Percentiles rank a stretch among this genome's conserved stretches.
Evolutionary conservation across 371 early-diverging fungal genomes (phyloP).

Genomic region (Syncephalastrum contaminatum): DNA sequence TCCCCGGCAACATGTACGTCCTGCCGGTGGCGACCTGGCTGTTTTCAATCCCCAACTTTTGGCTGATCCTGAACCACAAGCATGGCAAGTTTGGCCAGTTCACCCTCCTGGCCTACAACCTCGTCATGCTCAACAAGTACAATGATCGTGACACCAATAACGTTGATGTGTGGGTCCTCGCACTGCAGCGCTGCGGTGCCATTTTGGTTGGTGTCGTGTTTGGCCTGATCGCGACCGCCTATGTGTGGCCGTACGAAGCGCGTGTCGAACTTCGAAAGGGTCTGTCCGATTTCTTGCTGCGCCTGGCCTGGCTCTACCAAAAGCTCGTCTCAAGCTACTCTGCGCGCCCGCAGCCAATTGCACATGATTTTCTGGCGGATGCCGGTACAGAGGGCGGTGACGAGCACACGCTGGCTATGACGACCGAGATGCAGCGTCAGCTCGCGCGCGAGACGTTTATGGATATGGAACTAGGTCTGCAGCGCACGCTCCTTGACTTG

Average conservation of each 20-base stretch:
- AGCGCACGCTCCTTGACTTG: conserved; percentile 61
- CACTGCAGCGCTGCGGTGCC: conserved; percentile 63
- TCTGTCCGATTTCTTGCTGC: conserved; percentile 61
- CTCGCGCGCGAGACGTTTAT: conserved; percentile 49
- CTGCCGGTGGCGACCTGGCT: conserved; percentile 63
- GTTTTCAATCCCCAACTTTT: conserved; percentile 72
- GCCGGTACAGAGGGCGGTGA: conserved; percentile 23
- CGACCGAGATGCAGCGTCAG: conserved; percentile 8
- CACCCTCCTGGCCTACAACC: conserved; percentile 72
- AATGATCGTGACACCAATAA: conserved; percentile 65
- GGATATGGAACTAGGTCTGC: conserved; percentile 72
- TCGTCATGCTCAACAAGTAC: conserved; percentile 76
- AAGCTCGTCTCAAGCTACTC: conserved; percentile 67
- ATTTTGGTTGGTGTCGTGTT: conserved; percentile 72
- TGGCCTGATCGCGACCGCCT: conserved; percentile 67
- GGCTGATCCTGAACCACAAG: conserved; percentile 63
- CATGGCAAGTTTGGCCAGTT: conserved; percentile 82
- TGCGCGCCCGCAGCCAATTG: conserved; percentile 20
- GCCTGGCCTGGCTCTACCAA: conserved; percentile 68
- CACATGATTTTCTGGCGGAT: background rate
- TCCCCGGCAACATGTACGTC: conserved; percentile 50
- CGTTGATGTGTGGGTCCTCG: conserved; percentile 57
- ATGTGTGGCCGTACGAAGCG: conserved; percentile 85
- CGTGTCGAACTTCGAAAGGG: conserved; percentile 78
- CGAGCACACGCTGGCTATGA: conserved; percentile 20